phyloP scores from a whole-genome alignment of 2,329 filamentous ascomycete species.

The Bimuria novae-zelandiae region DNA sequence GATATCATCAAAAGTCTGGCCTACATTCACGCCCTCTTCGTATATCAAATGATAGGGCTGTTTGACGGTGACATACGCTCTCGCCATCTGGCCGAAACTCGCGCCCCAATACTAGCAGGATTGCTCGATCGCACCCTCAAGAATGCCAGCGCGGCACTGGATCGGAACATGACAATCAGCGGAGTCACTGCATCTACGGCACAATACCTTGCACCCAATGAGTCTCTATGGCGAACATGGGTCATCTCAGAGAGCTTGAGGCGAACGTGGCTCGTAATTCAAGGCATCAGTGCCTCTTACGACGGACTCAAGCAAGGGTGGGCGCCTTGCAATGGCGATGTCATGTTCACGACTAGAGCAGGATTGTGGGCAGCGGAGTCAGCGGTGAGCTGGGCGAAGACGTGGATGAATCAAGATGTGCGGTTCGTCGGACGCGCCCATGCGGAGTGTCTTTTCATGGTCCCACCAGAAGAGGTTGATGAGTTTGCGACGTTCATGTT shows the following conservation, averaged over 20 bases:
- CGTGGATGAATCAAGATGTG: conserved; percentile 10
- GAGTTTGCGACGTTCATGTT: conserved; percentile 16
- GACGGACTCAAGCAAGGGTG: conserved; percentile 12
- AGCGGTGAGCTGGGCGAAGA: conserved; percentile 7
- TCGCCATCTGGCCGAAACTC: no score
- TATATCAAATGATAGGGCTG: no score
- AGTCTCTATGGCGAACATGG: conserved; percentile 14
- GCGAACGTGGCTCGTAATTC: conserved; percentile 15
- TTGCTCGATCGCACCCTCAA: conserved; percentile 1
- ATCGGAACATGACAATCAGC: no score
- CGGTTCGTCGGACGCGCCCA: conserved; percentile 9
- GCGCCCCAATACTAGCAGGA: conserved; percentile 9
- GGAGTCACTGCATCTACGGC: neutral
- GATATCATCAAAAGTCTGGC: no score
- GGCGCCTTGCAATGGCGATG: conserved; percentile 12
- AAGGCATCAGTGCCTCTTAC: conserved; percentile 6
- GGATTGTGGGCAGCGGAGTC: conserved; percentile 15
- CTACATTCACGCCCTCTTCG: no score
- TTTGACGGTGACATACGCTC: no score
- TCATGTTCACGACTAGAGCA: conserved; percentile 15
- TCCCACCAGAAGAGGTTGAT: conserved; percentile 13
- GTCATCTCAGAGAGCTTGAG: conserved; percentile 19
- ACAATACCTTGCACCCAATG: neutral
- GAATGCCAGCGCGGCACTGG: neutral
- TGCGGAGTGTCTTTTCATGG: conserved; percentile 6